Percentiles rank a stretch among this genome's conserved stretches.
Evolutionary conservation across 352 stramenopile species (phyloP).

Genomic region (Phytophthora brassicae): DNA sequence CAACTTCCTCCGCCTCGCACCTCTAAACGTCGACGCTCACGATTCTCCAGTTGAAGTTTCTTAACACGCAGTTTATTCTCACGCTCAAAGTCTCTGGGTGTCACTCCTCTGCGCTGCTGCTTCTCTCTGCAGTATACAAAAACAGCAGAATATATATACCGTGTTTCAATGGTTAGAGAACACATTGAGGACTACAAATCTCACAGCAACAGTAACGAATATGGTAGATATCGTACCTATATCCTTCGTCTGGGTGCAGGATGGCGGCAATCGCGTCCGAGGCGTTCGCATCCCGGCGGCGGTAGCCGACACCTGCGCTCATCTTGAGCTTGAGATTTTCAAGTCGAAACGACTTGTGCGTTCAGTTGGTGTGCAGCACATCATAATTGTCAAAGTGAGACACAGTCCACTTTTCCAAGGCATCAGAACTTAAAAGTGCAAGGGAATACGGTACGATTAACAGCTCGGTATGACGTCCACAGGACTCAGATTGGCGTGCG

Average conservation of each 20-base stretch:
- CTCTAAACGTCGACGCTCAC: conserved; percentile 47
- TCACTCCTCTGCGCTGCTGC: conserved; percentile 51
- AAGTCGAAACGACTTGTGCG: conserved; percentile 3
- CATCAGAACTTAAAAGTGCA: conserved; percentile 16
- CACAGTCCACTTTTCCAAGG: conserved; percentile 3
- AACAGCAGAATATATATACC: neutral
- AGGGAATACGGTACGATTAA: conserved; percentile 26
- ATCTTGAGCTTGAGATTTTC: conserved; percentile 27
- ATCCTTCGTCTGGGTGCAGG: conserved; percentile 61
- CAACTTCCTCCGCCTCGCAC: conserved; percentile 12
- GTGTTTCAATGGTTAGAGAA: conserved; percentile 1
- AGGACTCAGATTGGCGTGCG: neutral
- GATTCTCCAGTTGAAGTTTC: conserved; percentile 59
- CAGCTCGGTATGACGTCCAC: conserved; percentile 19
- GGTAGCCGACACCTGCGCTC: conserved; percentile 46
- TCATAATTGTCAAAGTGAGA: conserved; percentile 1
- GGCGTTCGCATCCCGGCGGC: conserved; percentile 65
- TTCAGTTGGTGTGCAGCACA: conserved; percentile 5
- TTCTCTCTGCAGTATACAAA: conserved; percentile 44
- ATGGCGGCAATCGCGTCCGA: conserved; percentile 68
- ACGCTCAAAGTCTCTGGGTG: conserved; percentile 61
- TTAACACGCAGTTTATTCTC: conserved; percentile 69
- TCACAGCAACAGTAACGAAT: neutral
- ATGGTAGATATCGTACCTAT: conserved; percentile 32
- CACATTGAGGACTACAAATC: neutral